Conservation (phyloP, 139 green algal species). For the Chlorella sp. region DNA sequence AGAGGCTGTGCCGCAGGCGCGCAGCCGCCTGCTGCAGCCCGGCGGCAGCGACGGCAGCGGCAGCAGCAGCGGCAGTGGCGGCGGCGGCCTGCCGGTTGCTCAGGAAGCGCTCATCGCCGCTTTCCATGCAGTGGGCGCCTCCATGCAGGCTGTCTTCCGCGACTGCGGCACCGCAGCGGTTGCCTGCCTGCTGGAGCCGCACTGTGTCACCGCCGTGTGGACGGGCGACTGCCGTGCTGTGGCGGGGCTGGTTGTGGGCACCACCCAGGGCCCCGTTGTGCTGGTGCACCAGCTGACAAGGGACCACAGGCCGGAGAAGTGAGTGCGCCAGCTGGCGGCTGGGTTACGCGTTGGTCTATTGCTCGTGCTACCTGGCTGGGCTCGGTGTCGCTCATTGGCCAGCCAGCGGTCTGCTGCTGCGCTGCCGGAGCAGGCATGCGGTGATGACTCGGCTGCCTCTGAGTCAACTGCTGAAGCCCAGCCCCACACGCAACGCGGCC, state of each 20-base stretch:
- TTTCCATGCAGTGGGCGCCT: neutral
- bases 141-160: neutral
- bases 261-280: neutral
- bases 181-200: neutral
- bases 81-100: neutral
- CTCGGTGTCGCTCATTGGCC: no score
- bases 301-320: constrained; percentile 62
- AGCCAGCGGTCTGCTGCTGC: neutral
- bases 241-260: constrained; percentile 29
- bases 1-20: neutral
- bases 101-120: neutral
- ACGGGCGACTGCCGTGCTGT: constrained; percentile 64
- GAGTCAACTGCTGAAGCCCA: no score
- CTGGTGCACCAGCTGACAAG: constrained; percentile 45
- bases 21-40: neutral
- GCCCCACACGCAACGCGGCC: no score
- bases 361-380: no score
- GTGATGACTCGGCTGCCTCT: neutral
- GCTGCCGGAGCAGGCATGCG: neutral
- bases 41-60: no score
- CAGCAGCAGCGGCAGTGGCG: neutral
- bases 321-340: neutral
- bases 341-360: no score
- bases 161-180: neutral
- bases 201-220: constrained; percentile 54